These are phyloP conservation scores for Martensiomyces pterosporus DNA, from an alignment of 192 early-diverging fungal genomes.

Conservation along the genomic window DNA sequence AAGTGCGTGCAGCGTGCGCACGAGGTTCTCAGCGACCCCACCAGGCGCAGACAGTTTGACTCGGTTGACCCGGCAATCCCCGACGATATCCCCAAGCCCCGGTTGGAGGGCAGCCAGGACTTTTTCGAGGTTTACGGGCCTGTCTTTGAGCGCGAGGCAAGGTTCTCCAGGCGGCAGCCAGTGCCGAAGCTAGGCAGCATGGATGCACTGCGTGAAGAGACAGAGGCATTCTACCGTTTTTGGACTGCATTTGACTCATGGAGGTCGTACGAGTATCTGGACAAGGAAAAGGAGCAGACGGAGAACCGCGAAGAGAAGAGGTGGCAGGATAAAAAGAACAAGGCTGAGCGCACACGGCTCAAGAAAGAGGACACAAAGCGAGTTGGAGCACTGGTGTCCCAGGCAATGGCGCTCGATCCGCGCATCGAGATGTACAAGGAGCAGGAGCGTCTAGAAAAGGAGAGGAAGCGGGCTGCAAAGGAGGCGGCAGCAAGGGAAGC, in stretches of 20 bases:
- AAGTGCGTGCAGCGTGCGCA: constrained; percentile 76
- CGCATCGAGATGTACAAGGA: constrained; percentile 71
- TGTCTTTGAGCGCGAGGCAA: constrained; percentile 66
- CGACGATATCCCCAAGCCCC: constrained; percentile 46
- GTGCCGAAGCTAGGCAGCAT: constrained; percentile 59
- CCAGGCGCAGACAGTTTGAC: constrained; percentile 72
- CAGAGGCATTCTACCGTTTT: constrained; percentile 71
- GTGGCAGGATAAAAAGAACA: constrained; percentile 73
- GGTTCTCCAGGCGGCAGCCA: constrained; percentile 60
- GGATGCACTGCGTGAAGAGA: constrained; percentile 58
- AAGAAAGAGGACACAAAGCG: constrained; percentile 83
- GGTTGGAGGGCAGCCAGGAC: constrained; percentile 8
- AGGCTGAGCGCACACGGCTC: constrained; percentile 60
- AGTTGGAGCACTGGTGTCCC: constrained; percentile 59
- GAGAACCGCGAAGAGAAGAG: constrained; percentile 79
- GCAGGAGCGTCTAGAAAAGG: constrained; percentile 57
- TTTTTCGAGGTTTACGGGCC: constrained; percentile 48
- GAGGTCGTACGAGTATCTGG: constrained; percentile 75
- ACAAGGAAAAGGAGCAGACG: constrained; percentile 68
- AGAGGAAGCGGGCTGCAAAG: constrained; percentile 18
- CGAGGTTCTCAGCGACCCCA: constrained; percentile 66
- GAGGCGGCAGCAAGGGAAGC: constrained; percentile 35
- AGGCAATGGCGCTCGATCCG: constrained; percentile 68
- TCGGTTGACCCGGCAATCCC: constrained; percentile 72
- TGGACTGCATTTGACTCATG: constrained; percentile 76